phyloP scores from a whole-genome alignment of 305 asterid genomes.

The Solanum hybrid region DNA sequence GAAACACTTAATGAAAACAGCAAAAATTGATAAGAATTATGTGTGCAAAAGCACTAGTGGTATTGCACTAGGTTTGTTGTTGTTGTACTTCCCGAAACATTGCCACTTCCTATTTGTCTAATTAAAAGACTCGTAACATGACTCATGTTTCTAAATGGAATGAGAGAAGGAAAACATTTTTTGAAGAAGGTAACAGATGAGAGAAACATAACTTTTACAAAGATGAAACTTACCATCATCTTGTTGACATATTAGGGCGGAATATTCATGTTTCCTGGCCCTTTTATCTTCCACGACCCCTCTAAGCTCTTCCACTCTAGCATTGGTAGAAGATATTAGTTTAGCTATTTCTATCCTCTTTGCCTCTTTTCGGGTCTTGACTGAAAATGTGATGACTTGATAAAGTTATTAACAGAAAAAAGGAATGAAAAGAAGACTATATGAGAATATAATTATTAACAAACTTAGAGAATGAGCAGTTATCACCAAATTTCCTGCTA shows the following conservation, averaged over 20 bases:
- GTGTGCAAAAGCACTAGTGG: background rate
- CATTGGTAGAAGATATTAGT: slow-evolving; percentile 44
- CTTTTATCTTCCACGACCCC: slow-evolving; percentile 48
- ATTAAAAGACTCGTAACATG: background rate
- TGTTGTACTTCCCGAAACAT: background rate
- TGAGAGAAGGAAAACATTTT: background rate
- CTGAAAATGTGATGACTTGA: slow-evolving; percentile 22
- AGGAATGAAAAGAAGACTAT: background rate
- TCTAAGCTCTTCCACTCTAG: slow-evolving; percentile 54
- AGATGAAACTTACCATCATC: slow-evolving; percentile 48
- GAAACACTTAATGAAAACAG: background rate
- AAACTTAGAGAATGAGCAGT: background rate
- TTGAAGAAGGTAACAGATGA: background rate
- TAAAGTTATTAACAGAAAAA: background rate
- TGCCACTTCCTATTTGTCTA: background rate
- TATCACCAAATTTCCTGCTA: background rate
- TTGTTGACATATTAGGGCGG: slow-evolving; percentile 60
- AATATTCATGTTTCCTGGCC: slow-evolving; percentile 58
- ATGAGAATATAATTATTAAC: background rate
- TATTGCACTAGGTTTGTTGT: background rate
- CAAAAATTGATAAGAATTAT: background rate
- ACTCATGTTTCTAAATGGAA: background rate
- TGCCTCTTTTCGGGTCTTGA: slow-evolving; percentile 69
- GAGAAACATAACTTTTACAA: slow-evolving; percentile 4
- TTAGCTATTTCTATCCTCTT: slow-evolving; percentile 45